Evolutionary conservation across 306 rosid genomes (phyloP).

Genomic region (Cyclanthera cordifolia): DNA sequence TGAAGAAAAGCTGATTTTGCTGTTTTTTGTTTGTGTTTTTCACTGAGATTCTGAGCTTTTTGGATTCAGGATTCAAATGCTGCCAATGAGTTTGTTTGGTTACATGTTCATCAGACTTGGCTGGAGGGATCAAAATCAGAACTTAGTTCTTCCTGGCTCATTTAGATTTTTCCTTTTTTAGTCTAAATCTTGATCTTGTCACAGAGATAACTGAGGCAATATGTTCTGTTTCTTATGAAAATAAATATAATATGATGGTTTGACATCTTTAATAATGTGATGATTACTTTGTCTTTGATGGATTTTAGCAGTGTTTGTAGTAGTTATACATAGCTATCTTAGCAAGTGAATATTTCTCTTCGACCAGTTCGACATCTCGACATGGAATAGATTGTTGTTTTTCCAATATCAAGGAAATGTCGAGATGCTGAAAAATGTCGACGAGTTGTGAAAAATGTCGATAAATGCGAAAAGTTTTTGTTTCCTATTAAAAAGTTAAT

Average conservation of each 20-base stretch:
- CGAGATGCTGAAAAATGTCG: background rate
- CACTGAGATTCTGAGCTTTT: constrained; percentile 9
- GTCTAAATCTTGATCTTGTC: constrained; percentile 3
- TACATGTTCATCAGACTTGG: constrained; percentile 58
- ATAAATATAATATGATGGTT: constrained; percentile 8
- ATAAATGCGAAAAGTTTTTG: too few species aligned
- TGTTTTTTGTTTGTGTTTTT: background rate
- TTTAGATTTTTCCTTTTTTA: constrained; percentile 14
- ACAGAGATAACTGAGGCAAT: background rate
- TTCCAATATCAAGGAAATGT: background rate
- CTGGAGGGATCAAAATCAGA: constrained; percentile 23
- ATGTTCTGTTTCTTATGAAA: background rate
- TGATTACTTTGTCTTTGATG: background rate
- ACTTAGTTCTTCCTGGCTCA: constrained; percentile 20
- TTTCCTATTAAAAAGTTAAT: too few species aligned
- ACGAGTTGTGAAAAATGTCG: too few species aligned
- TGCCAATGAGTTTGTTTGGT: constrained; percentile 34
- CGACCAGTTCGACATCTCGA: too few species aligned
- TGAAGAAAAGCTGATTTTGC: background rate
- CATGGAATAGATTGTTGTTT: background rate
- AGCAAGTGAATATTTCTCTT: too few species aligned
- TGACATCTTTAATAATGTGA: constrained; percentile 3
- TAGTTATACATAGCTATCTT: background rate
- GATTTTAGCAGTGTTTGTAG: background rate
- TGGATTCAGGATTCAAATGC: constrained; percentile 36